Base-by-base conservation (phyloP, 345 rosid genomes). In the Brassica nigra region DNA sequence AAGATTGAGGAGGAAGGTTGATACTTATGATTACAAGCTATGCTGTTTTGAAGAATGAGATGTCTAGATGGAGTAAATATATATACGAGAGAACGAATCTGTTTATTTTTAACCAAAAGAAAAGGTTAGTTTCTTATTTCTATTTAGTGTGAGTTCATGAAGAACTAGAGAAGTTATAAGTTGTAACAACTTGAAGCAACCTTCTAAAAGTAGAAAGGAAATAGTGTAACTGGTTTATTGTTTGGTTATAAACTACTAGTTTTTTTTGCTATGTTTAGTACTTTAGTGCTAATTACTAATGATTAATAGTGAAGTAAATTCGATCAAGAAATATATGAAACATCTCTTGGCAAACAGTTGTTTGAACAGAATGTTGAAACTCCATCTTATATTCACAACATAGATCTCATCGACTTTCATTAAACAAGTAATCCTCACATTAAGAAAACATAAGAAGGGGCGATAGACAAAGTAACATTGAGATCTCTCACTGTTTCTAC, bases 61-160 rank as follows among this genome's bases (percentile, higher is more conserved):
- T 2, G 2, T 5, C 9, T 14, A 3, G 39, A 70, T 63, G 67
- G 55, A 68, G 72, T 54, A 16, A 15, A 23, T 80, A 75, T 75
- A 79, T 68, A 80, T 29, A 8, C 27, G 23, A 55, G 42, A 18
- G 62, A 12, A 8, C n/a, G 55, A 75, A 68, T 75, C 42, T 37
- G 79, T 63, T 75, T 80, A 16, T 11, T 4, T 4, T 16, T 64
- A 80, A 70, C 66, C 62, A 58, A 39, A 57, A 75, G 66, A 20
- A 29, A 1, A 20, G 8, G 31, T 42, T 65, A 3, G 79, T 75
- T 81, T 58, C 9, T 71, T 29, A 1, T 80, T 76, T 57, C 83
- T 81, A 80, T 69, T 69, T 69, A 80, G 79, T 80, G 76, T 63
- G 80, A 71, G 77, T 65, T 71, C 74, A 12, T 66, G 16, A 66